A percentile compares a stretch with the other conserved stretches of the same genome.
Conservation (phyloP, 495 filamentous ascomycete species). For the Penicillium desertorum region DNA sequence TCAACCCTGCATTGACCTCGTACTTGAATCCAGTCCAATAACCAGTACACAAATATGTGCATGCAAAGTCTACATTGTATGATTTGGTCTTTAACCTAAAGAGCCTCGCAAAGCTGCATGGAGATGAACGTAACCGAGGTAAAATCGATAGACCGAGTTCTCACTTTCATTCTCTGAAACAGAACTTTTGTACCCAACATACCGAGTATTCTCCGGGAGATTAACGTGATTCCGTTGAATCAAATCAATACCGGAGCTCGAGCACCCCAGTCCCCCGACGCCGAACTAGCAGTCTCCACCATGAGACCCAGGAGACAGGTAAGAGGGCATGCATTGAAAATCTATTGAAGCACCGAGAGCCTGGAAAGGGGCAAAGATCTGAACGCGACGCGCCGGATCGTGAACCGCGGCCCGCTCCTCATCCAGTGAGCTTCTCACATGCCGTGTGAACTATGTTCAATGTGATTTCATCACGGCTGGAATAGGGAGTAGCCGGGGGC, state of each 20-base stretch:
- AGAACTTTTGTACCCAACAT: conserved; percentile 2
- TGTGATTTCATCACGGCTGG: background rate
- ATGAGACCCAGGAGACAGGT: conserved; percentile 16
- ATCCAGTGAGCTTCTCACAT: conserved; percentile 8
- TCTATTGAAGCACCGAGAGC: conserved; percentile 19
- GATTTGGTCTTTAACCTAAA: background rate
- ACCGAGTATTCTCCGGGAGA: background rate
- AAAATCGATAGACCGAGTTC: background rate
- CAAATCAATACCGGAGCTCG: background rate
- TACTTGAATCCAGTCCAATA: background rate
- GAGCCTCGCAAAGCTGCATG: conserved; percentile 2
- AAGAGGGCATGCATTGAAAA: conserved; percentile 8
- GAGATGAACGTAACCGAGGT: background rate
- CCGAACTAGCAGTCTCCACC: conserved; percentile 3
- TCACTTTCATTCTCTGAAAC: background rate
- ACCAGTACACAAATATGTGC: conserved; percentile 3
- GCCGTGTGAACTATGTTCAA: background rate
- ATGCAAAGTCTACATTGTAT: background rate
- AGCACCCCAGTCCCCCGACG: background rate
- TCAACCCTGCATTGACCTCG: background rate
- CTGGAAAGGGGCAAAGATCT: conserved; percentile 15
- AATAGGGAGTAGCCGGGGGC: background rate
- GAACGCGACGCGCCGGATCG: conserved; percentile 4
- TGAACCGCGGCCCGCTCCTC: conserved; percentile 16
- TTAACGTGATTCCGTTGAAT: background rate